Conservation (phyloP, 2,329 filamentous ascomycete genomes). For the Cytospora chrysosperma region DNA sequence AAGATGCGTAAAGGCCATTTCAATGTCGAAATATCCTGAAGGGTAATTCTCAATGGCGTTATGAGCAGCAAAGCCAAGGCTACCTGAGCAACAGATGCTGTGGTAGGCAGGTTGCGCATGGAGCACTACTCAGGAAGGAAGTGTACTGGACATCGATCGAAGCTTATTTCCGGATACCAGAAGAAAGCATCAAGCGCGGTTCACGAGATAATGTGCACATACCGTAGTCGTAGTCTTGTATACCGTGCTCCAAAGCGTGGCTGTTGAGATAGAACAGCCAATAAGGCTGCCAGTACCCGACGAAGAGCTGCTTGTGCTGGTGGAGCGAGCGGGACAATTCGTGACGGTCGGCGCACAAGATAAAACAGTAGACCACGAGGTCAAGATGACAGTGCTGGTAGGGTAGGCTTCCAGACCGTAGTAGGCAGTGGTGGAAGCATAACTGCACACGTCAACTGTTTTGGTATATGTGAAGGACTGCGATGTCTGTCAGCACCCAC, state of each 20-base stretch:
- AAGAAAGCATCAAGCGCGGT: background rate
- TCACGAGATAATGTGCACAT: background rate
- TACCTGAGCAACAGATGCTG: too few species aligned
- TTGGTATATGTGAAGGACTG: slow-evolving; percentile 25
- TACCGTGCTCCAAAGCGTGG: slow-evolving; percentile 2
- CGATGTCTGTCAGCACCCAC: background rate
- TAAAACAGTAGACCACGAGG: slow-evolving; percentile 9
- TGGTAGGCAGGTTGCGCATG: too few species aligned
- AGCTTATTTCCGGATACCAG: background rate
- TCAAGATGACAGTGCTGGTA: slow-evolving; percentile 8
- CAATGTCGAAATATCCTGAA: background rate
- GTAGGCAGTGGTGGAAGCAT: slow-evolving; percentile 3
- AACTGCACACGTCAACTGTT: slow-evolving; percentile 21
- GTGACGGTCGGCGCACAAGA: slow-evolving; percentile 11
- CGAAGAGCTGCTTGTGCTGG: background rate
- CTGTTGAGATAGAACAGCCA: background rate
- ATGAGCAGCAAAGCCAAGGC: background rate
- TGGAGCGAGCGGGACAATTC: slow-evolving; percentile 14
- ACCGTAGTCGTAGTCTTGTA: slow-evolving; percentile 2
- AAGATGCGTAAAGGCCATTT: background rate
- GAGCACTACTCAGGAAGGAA: background rate
- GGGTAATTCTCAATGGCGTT: background rate
- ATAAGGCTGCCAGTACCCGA: slow-evolving; percentile 1
- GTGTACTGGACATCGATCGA: background rate
- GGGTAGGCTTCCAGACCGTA: background rate